These are phyloP conservation scores for Alternaria solani DNA, from an alignment of 2,329 filamentous ascomycete genomes.

Conservation along the genomic window DNA sequence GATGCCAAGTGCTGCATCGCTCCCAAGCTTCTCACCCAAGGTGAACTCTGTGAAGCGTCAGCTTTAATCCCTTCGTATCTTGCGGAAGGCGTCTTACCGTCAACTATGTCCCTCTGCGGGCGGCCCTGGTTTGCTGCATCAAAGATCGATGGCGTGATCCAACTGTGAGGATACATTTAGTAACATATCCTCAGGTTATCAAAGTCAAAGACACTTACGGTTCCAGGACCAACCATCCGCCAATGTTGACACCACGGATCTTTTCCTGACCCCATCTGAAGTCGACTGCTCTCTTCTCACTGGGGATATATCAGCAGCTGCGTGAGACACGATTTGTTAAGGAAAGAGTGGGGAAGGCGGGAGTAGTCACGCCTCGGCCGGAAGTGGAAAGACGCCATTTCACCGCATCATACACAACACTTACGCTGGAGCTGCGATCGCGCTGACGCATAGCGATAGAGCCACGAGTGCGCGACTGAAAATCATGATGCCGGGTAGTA, in stretches of 20 bases:
- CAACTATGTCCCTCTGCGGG: constrained; percentile 50
- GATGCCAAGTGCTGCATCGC: constrained; percentile 53
- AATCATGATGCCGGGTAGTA: constrained; percentile 34
- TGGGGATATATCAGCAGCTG: constrained; percentile 26
- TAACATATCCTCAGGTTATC: not conserved
- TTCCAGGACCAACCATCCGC: constrained; percentile 60
- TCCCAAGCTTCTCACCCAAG: constrained; percentile 59
- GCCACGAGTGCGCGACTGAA: constrained; percentile 30
- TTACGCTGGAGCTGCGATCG: constrained; percentile 44
- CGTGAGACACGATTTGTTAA: not conserved
- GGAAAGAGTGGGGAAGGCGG: not conserved
- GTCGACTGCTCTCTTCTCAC: constrained; percentile 46
- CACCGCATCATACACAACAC: constrained; percentile 16
- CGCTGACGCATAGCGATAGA: constrained; percentile 33
- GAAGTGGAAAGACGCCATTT: constrained; percentile 13
- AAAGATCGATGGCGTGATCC: constrained; percentile 68
- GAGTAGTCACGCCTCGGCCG: not conserved
- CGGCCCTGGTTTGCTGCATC: constrained; percentile 37
- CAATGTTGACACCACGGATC: constrained; percentile 61
- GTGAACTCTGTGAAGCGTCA: constrained; percentile 56
- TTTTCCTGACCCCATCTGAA: constrained; percentile 61
- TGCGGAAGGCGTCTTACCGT: constrained; percentile 29
- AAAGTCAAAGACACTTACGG: constrained; percentile 38
- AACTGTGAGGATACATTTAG: constrained; percentile 39
- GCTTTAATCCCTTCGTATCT: not conserved